phyloP scores from a whole-genome alignment of 2,329 filamentous ascomycete genomes.

The Alternaria ventricosa region DNA sequence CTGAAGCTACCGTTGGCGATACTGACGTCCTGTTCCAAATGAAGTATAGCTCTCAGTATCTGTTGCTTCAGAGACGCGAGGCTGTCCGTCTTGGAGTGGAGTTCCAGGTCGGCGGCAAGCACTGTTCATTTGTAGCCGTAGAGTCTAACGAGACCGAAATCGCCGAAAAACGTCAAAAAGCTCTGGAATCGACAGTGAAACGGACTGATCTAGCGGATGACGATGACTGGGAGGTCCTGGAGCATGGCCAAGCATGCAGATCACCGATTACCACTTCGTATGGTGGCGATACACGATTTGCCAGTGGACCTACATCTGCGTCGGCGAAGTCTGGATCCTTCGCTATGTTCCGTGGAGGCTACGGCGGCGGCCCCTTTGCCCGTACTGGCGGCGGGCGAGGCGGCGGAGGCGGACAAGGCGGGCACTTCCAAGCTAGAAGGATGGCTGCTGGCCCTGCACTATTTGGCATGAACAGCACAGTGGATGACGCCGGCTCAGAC shows the following conservation, averaged over 20 bases:
- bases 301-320: neutral
- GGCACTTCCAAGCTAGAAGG: neutral
- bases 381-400: neutral
- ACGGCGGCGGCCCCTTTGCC: neutral
- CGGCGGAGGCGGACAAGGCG: neutral
- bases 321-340: neutral
- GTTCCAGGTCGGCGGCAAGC: conserved; percentile 7
- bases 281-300: neutral
- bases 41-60: neutral
- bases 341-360: neutral
- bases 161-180: neutral
- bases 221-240: conserved; percentile 3
- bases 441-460: neutral
- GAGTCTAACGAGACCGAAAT: conserved; percentile 5
- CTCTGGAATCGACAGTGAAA: neutral
- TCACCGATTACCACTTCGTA: neutral
- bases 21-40: neutral
- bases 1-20: neutral
- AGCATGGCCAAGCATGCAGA: neutral
- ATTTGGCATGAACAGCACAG: neutral
- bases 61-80: conserved; percentile 1
- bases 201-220: neutral
- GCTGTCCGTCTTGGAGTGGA: conserved; percentile 4
- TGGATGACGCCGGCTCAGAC: neutral
- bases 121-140: conserved; percentile 6